Evolutionary conservation across 768 basidiomycete species (phyloP), one percentile per base, ranked within the genome.

Genomic region (Filobasidium wieringae): DNA sequence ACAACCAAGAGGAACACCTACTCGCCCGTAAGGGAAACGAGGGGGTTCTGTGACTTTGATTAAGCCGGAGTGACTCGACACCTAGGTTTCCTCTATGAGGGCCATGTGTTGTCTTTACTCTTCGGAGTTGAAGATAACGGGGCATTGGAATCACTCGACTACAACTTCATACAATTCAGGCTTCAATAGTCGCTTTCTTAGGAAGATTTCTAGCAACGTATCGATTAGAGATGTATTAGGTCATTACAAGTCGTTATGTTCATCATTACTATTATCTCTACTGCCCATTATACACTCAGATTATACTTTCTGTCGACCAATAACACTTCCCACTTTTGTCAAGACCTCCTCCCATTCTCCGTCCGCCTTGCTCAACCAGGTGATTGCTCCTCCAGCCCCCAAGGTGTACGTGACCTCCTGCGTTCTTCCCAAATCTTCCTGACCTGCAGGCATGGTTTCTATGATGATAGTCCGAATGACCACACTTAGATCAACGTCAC

Each of bases 321-420:
- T 57, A 1, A 77, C 75, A 19, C 70, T 71, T 33, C 66, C 60
- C 27, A 92, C 79, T 71, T 97, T 96, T n/a, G 83, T 78, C 19
- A 82, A 66, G 80, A 96, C 93, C 71, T 96, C 92, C 7, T 93
- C 90, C 91, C 91, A 95, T 71, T 96, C 92, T 6, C 79, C 82
- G 43, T 83, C 80, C 4, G 85, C 79, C 59, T 91, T 82, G 5
- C 90, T 92, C 36, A 96, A 78, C 14, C 89, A 90, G 22, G 92
- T 96, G 64, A 97, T 95, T 9, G 91, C 92, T 33, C 92, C 92
- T n/a, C 92, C 92, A 19, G 91, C 89, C 19, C 91, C 92, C 31
- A 93, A 78, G 0, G 66, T 66, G 75, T 55, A 1, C 69, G 70
- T 74, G 55, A 1, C 8, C 9, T 60, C 64, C 59, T 47, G 67